A percentile compares a stretch with the other conserved stretches of the same genome.
phyloP scores from a whole-genome alignment of 768 basidiomycete genomes.

The Clavulina sp. region DNA sequence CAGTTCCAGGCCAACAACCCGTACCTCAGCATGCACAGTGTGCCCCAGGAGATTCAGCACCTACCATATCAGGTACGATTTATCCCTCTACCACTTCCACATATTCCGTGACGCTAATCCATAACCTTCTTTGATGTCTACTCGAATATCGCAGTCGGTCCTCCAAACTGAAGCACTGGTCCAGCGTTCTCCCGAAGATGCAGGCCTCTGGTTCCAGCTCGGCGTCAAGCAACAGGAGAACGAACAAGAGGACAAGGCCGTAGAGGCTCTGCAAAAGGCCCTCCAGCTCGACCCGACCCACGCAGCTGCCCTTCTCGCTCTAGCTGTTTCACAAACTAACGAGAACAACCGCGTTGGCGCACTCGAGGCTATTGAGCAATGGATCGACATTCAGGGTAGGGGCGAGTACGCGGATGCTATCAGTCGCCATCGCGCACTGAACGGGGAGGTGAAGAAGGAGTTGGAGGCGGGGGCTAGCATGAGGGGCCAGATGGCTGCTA shows the following conservation, averaged over 20 bases:
- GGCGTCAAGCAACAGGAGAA: constrained; percentile 97
- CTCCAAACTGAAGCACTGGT: constrained; percentile 81
- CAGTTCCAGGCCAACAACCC: constrained; percentile 66
- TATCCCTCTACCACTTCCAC: too few species aligned
- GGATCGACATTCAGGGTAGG: constrained; percentile 60
- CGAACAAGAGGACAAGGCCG: constrained; percentile 81
- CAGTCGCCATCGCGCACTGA: constrained; percentile 20
- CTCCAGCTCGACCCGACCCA: constrained; percentile 63
- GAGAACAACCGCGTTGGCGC: constrained; percentile 61
- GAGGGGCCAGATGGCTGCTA: constrained; percentile 10
- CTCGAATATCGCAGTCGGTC: constrained; percentile 37
- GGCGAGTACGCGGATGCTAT: constrained; percentile 34
- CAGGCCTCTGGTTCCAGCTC: constrained; percentile 72
- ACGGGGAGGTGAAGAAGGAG: constrained; percentile 18
- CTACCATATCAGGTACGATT: neutral
- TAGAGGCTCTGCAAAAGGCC: constrained; percentile 66
- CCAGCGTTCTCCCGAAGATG: constrained; percentile 53
- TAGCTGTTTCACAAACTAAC: constrained; percentile 83
- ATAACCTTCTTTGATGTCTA: neutral
- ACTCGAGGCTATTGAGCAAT: constrained; percentile 64
- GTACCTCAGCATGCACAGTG: constrained; percentile 42
- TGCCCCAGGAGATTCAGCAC: constrained; percentile 24
- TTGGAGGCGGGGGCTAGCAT: constrained; percentile 26
- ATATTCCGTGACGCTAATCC: neutral
- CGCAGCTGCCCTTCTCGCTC: constrained; percentile 72